A percentile compares a stretch with the other conserved stretches of the same genome.
Conservation (phyloP, 2,329 filamentous ascomycete genomes). For the Stachybotrys echinatus region DNA sequence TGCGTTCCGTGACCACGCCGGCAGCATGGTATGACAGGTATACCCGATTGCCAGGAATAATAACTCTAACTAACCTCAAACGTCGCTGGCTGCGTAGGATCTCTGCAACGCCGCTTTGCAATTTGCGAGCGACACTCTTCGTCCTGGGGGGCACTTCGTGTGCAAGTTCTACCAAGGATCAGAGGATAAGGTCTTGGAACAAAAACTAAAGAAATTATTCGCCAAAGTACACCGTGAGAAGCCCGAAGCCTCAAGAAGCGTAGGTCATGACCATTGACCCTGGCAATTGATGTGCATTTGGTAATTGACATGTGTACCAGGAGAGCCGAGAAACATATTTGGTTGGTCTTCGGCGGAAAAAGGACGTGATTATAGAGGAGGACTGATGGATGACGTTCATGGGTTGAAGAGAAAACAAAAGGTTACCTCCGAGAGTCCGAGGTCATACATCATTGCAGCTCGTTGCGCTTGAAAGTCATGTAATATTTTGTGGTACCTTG, state of each 20-base stretch:
- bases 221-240: slow-evolving; percentile 79
- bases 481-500: slow-evolving; percentile 38
- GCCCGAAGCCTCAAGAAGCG: slow-evolving; percentile 82
- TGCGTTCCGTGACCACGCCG: slow-evolving; percentile 78
- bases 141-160: slow-evolving; percentile 79
- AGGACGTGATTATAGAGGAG: slow-evolving; percentile 21
- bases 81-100: slow-evolving; percentile 51
- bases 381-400: background rate
- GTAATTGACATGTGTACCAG: slow-evolving; percentile 10
- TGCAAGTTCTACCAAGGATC: slow-evolving; percentile 96
- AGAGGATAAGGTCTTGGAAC: slow-evolving; percentile 78
- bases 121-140: slow-evolving; percentile 82
- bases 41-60: background rate
- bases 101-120: slow-evolving; percentile 79
- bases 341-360: slow-evolving; percentile 68
- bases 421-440: background rate
- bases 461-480: slow-evolving; percentile 22
- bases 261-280: slow-evolving; percentile 37
- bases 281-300: background rate
- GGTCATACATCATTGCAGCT: slow-evolving; percentile 1
- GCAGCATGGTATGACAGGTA: slow-evolving; percentile 76
- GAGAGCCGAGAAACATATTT: slow-evolving; percentile 74
- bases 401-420: background rate
- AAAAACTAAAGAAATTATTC: slow-evolving; percentile 70
- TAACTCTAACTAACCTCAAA: background rate